Percentiles rank a stretch among this genome's conserved stretches.
phyloP scores from a whole-genome alignment of 2,329 filamentous ascomycete genomes.

The Colletotrichum shisoi region DNA sequence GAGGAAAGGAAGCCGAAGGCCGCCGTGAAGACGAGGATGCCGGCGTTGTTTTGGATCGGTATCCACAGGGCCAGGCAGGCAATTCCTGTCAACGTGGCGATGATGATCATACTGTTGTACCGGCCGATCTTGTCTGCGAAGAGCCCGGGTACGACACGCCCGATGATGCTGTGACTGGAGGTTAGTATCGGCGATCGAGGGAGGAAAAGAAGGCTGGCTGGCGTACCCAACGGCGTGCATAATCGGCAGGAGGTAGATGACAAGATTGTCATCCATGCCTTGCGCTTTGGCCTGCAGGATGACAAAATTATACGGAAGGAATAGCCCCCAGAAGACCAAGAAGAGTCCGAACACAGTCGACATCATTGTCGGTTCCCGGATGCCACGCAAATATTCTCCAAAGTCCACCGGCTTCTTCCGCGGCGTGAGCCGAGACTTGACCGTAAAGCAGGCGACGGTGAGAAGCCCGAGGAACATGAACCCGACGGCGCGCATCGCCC shows the following conservation, averaged over 20 bases:
- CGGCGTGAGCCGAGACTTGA: conserved; percentile 55
- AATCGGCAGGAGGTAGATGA: conserved; percentile 62
- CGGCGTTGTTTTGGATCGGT: conserved; percentile 58
- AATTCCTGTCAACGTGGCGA: conserved; percentile 58
- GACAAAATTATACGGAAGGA: conserved; percentile 63
- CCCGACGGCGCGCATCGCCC: conserved; percentile 59
- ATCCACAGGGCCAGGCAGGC: conserved; percentile 59
- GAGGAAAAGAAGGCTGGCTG: not conserved
- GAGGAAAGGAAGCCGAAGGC: conserved; percentile 77
- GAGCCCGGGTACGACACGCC: conserved; percentile 61
- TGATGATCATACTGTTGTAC: conserved; percentile 60
- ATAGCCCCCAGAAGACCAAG: conserved; percentile 64
- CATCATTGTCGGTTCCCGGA: conserved; percentile 57
- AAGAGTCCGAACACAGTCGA: conserved; percentile 58
- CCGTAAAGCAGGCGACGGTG: conserved; percentile 48
- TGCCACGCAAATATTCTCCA: conserved; percentile 55
- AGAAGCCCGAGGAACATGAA: conserved; percentile 56
- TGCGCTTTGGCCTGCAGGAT: conserved; percentile 57
- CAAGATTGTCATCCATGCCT: conserved; percentile 52
- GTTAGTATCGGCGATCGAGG: not conserved
- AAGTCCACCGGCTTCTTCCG: conserved; percentile 56
- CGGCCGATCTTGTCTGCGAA: conserved; percentile 56
- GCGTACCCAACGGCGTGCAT: conserved; percentile 62
- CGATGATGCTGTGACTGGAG: conserved; percentile 52
- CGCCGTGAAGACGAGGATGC: conserved; percentile 68